phyloP scores from a whole-genome alignment of 2,329 filamentous ascomycete genomes.

The Moelleriella libera region DNA sequence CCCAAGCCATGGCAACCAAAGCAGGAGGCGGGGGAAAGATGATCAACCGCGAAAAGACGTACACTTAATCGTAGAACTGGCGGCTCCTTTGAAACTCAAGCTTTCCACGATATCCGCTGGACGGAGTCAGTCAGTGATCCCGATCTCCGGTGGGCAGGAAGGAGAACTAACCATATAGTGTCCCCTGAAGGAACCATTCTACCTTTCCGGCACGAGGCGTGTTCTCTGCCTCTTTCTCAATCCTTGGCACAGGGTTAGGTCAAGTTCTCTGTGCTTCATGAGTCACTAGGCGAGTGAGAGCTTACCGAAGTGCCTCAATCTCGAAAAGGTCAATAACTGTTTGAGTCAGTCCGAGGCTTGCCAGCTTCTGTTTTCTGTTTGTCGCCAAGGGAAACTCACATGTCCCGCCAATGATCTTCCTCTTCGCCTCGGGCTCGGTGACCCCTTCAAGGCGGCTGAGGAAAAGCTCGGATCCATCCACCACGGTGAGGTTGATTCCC shows the following conservation, averaged over 20 bases:
- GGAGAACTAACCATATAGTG: conserved; percentile 38
- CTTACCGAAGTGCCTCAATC: conserved; percentile 39
- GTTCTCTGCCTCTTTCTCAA: conserved; percentile 56
- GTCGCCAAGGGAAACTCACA: neutral
- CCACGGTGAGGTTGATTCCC: conserved; percentile 79
- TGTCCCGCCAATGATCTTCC: conserved; percentile 65
- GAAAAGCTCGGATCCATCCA: conserved; percentile 68
- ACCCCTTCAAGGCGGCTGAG: conserved; percentile 64
- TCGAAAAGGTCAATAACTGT: conserved; percentile 53
- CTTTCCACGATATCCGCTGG: neutral
- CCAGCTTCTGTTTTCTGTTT: too few species aligned
- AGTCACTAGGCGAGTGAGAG: conserved; percentile 5
- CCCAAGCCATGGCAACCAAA: too few species aligned
- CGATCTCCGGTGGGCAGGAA: too few species aligned
- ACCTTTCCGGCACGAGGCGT: conserved; percentile 59
- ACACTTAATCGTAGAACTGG: too few species aligned
- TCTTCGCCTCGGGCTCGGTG: conserved; percentile 65
- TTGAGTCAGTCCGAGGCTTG: too few species aligned
- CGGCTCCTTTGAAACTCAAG: neutral
- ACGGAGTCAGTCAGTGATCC: neutral
- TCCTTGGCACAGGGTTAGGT: conserved; percentile 18
- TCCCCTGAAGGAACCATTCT: conserved; percentile 79
- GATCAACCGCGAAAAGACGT: too few species aligned
- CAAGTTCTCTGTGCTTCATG: too few species aligned
- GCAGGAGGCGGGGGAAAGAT: too few species aligned